phyloP scores from a whole-genome alignment of 2,329 filamentous ascomycete genomes.

The Colletotrichum karsti region DNA sequence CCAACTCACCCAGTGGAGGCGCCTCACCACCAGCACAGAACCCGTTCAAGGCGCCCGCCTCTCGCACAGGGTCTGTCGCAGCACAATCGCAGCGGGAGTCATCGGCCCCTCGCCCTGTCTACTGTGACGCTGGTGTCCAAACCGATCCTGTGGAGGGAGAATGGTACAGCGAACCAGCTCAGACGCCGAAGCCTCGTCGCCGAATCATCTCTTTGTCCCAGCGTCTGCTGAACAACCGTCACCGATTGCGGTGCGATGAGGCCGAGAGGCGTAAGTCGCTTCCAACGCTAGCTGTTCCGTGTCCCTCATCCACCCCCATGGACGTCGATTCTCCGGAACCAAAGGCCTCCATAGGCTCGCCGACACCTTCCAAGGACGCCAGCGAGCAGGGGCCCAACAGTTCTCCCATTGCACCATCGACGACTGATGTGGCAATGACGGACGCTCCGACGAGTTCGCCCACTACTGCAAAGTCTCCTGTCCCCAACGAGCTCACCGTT shows the following conservation, averaged over 20 bases:
- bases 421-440: conserved; percentile 35
- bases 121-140: conserved; percentile 61
- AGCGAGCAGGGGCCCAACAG: conserved; percentile 20
- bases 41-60: conserved; percentile 35
- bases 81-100: conserved; percentile 48
- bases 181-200: conserved; percentile 50
- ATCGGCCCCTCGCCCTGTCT: conserved; percentile 48
- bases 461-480: conserved; percentile 24
- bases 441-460: conserved; percentile 43
- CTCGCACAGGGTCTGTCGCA: conserved; percentile 39
- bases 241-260: conserved; percentile 51
- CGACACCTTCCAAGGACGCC: conserved; percentile 25
- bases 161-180: conserved; percentile 55
- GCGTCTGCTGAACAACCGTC: conserved; percentile 58
- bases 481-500: not conserved
- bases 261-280: conserved; percentile 42
- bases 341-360: conserved; percentile 30
- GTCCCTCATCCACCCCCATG: conserved; percentile 44
- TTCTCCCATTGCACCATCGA: conserved; percentile 6
- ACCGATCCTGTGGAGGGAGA: conserved; percentile 63
- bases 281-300: conserved; percentile 37
- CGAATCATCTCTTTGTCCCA: conserved; percentile 62
- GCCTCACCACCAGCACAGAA: conserved; percentile 46
- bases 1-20: conserved; percentile 57
- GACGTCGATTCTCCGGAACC: conserved; percentile 50